Percentiles rank a stretch among this genome's conserved stretches.
Evolutionary conservation across 768 basidiomycete genomes (phyloP).

Genomic region (Paxillus involutus): DNA sequence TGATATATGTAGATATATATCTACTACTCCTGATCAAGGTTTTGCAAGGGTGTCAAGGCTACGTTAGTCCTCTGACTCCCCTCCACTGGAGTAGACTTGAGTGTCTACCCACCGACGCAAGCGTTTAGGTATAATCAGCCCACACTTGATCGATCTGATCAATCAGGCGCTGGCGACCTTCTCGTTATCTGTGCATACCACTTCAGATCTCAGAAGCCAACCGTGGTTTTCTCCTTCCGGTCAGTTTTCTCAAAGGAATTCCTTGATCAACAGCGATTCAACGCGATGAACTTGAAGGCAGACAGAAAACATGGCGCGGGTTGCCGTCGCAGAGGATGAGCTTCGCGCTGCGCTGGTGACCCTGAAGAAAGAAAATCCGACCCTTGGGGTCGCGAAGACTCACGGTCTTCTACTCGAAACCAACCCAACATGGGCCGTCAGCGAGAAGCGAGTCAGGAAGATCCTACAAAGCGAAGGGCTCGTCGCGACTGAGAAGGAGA

Average conservation of each 20-base stretch:
- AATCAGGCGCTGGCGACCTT: too few relatives aligned
- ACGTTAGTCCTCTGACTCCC: too few relatives aligned
- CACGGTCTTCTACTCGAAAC: slow-evolving; percentile 58
- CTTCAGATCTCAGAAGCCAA: neutral
- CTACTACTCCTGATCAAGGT: too few relatives aligned
- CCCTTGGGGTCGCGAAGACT: slow-evolving; percentile 71
- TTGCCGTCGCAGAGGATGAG: slow-evolving; percentile 48
- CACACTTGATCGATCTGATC: too few relatives aligned
- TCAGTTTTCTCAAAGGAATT: neutral
- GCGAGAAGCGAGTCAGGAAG: slow-evolving; percentile 81
- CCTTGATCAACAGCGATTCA: neutral
- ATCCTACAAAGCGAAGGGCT: slow-evolving; percentile 62
- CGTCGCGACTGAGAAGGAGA: slow-evolving; percentile 23
- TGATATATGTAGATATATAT: too few relatives aligned
- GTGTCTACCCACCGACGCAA: too few relatives aligned
- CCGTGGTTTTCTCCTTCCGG: neutral
- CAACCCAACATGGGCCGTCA: slow-evolving; percentile 73
- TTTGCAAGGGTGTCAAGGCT: too few relatives aligned
- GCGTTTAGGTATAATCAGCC: too few relatives aligned
- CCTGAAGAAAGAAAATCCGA: slow-evolving; percentile 57
- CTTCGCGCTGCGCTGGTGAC: slow-evolving; percentile 54
- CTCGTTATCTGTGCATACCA: too few relatives aligned
- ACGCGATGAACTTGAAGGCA: neutral
- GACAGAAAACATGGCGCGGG: slow-evolving; percentile 10
- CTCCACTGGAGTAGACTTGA: too few relatives aligned